Percentiles rank a stretch among this genome's conserved stretches.
Evolutionary conservation across 2,329 filamentous ascomycete species (phyloP).

Genomic region (Fusarium lyarnte): DNA sequence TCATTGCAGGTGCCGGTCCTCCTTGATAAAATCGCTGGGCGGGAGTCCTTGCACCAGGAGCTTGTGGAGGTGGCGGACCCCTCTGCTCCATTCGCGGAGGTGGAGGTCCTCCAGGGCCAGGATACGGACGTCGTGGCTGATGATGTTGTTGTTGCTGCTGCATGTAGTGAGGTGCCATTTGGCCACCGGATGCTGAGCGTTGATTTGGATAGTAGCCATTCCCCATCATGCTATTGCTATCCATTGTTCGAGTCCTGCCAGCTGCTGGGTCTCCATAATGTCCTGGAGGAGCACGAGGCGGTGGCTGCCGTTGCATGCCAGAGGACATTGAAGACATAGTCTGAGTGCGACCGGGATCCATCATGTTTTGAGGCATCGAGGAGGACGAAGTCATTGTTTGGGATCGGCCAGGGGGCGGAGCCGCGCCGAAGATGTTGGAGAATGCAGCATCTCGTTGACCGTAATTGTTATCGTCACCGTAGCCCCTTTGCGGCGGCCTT

Average conservation of each 20-base stretch:
- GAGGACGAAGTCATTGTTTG: slow-evolving; percentile 95
- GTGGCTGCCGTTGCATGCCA: slow-evolving; percentile 70
- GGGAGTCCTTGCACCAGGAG: slow-evolving; percentile 52
- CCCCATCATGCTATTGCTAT: slow-evolving; percentile 53
- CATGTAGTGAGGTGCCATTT: slow-evolving; percentile 57
- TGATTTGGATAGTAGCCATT: slow-evolving; percentile 65
- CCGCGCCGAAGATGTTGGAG: slow-evolving; percentile 91
- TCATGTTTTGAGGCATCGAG: slow-evolving; percentile 63
- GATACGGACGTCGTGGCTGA: slow-evolving; percentile 56
- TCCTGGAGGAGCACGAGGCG: slow-evolving; percentile 61
- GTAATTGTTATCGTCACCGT: slow-evolving; percentile 63
- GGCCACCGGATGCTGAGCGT: slow-evolving; percentile 61
- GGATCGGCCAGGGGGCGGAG: slow-evolving; percentile 86
- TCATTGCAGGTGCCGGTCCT: slow-evolving; percentile 70
- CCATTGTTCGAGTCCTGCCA: slow-evolving; percentile 46
- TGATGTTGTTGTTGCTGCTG: slow-evolving; percentile 59
- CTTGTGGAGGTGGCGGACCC: slow-evolving; percentile 57
- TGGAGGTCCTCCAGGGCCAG: slow-evolving; percentile 58
- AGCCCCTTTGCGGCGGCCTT: slow-evolving; percentile 52
- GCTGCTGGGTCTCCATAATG: slow-evolving; percentile 49
- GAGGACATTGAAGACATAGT: slow-evolving; percentile 73
- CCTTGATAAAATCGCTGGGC: slow-evolving; percentile 71
- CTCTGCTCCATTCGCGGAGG: slow-evolving; percentile 73
- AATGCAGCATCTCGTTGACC: slow-evolving; percentile 91
- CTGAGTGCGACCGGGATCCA: slow-evolving; percentile 74